phyloP scores from a whole-genome alignment of 2,329 filamentous ascomycete genomes.

The Cercospora nicotianae region DNA sequence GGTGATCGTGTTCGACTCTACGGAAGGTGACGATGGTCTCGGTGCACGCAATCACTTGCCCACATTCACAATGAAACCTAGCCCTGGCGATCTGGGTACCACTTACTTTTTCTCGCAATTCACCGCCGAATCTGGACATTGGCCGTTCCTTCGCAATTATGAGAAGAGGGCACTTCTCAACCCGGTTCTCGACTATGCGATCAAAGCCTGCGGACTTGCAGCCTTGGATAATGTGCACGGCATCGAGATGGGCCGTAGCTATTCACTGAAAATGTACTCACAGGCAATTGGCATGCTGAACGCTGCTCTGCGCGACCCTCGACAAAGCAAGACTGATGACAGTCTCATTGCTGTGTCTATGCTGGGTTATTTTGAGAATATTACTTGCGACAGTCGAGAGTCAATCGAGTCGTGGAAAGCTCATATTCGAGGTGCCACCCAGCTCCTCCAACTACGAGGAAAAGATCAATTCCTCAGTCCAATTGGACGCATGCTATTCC shows the following conservation, averaged over 20 bases:
- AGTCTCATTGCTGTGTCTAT: constrained; percentile 40
- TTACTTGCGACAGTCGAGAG: constrained; percentile 35
- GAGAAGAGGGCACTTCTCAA: constrained; percentile 23
- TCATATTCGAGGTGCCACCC: constrained; percentile 41
- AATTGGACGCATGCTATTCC: constrained; percentile 33
- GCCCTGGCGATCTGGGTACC: constrained; percentile 32
- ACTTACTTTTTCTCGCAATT: constrained; percentile 37
- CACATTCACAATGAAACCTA: constrained; percentile 21
- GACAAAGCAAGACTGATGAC: constrained; percentile 35
- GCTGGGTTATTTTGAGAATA: constrained; percentile 42
- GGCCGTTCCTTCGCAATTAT: constrained; percentile 31
- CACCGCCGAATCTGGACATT: constrained; percentile 32
- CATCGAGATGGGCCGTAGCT: constrained; percentile 28
- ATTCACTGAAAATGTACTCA: constrained; percentile 31
- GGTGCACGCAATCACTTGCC: neutral
- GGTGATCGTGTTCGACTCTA: neutral
- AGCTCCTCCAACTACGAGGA: constrained; percentile 39
- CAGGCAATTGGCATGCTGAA: constrained; percentile 40
- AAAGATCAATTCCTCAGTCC: constrained; percentile 33
- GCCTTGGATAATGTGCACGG: constrained; percentile 34
- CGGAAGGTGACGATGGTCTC: neutral
- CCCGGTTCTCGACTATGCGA: constrained; percentile 33
- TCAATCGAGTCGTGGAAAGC: constrained; percentile 42
- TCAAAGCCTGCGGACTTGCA: constrained; percentile 37
- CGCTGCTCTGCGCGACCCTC: constrained; percentile 35